A percentile compares a stretch with the other conserved stretches of the same genome.
Evolutionary conservation across 2,329 filamentous ascomycete genomes (phyloP).

Genomic region (Apiospora aurea): DNA sequence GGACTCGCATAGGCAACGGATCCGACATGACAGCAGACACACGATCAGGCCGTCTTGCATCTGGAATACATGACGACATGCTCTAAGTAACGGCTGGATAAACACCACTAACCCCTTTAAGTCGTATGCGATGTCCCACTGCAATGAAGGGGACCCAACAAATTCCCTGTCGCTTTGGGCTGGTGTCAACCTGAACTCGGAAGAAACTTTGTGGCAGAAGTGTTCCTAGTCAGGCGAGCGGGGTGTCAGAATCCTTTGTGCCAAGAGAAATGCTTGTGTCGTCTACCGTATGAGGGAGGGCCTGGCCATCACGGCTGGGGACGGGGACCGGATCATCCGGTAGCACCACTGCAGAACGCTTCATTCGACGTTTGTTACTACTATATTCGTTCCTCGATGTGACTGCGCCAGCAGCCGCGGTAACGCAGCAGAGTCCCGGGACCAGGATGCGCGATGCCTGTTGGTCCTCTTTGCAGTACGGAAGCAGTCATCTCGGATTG

Average conservation of each 20-base stretch:
- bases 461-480: background rate
- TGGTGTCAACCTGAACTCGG: background rate
- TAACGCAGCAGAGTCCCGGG: background rate
- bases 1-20: background rate
- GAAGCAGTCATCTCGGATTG: background rate
- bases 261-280: slow-evolving; percentile 8
- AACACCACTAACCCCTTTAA: background rate
- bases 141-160: background rate
- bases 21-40: background rate
- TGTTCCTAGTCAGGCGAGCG: background rate
- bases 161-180: background rate
- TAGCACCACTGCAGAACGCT: background rate
- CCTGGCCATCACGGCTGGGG: background rate
- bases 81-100: background rate
- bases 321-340: background rate
- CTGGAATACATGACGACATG: background rate
- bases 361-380: background rate
- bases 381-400: background rate
- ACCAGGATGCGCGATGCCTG: background rate
- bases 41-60: background rate
- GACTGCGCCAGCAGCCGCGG: background rate
- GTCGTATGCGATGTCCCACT: background rate
- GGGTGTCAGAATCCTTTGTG: background rate
- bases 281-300: background rate
- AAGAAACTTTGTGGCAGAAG: background rate